These are phyloP conservation scores for Solanum medicagineum DNA, from an alignment of 257 asterid genomes.

Conservation along the genomic window DNA sequence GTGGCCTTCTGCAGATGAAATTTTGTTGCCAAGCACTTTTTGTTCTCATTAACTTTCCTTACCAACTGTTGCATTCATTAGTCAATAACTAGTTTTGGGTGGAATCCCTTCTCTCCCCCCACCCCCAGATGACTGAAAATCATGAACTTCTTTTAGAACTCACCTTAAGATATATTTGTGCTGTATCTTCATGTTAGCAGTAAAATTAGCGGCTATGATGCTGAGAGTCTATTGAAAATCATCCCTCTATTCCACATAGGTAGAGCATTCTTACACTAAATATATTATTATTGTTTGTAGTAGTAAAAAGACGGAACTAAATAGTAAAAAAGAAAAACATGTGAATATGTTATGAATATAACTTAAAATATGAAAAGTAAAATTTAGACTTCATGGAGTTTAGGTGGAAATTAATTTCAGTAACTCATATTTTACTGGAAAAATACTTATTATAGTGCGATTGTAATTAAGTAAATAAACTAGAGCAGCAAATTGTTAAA, in stretches of 20 bases:
- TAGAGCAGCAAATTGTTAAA: not conserved
- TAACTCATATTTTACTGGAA: not conserved
- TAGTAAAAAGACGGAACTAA: too few species aligned
- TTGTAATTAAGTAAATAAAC: not conserved
- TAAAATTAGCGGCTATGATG: too few species aligned
- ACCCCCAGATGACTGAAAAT: not conserved
- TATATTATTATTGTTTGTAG: too few species aligned
- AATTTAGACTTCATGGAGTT: not conserved
- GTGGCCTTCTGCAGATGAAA: not conserved
- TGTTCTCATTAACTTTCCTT: not conserved
- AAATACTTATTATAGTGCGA: not conserved
- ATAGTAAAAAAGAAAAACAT: not conserved
- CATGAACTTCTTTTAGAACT: not conserved
- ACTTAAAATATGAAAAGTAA: not conserved
- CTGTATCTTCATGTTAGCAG: too few species aligned
- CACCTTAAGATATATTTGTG: not conserved
- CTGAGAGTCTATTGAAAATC: too few species aligned
- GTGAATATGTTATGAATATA: not conserved
- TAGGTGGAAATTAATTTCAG: not conserved
- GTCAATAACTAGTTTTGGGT: not conserved
- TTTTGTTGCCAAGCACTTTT: not conserved
- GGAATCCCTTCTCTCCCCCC: not conserved
- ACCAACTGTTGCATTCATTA: not conserved
- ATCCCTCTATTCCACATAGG: too few species aligned
- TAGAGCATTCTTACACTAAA: too few species aligned